A percentile compares a stretch with the other conserved stretches of the same genome.
phyloP scores from a whole-genome alignment of 108 stramenopile species.

The Discostella stelligeroides region DNA sequence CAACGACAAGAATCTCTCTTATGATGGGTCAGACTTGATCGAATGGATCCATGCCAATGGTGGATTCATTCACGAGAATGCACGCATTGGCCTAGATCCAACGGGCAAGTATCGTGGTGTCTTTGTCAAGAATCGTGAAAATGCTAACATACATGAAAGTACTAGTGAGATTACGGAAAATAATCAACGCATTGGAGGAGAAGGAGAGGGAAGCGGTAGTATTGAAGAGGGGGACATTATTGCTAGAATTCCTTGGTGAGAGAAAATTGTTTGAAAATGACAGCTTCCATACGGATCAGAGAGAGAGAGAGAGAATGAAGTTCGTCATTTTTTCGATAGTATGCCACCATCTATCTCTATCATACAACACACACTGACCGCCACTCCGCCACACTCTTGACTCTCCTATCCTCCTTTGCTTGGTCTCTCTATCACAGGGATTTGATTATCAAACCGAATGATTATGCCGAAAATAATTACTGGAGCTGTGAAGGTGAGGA shows the following conservation, averaged over 20 bases:
- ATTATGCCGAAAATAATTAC: slow-evolving; percentile 14
- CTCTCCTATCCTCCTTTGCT: too few species aligned
- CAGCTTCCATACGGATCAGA: too few species aligned
- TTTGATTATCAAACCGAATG: slow-evolving; percentile 44
- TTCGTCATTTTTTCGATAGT: background rate
- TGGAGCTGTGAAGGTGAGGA: slow-evolving; percentile 31
- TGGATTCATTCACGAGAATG: slow-evolving; percentile 44
- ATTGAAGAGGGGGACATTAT: slow-evolving; percentile 45
- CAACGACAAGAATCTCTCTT: slow-evolving; percentile 33
- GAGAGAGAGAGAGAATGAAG: background rate
- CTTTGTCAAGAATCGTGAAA: slow-evolving; percentile 32
- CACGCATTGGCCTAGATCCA: slow-evolving; percentile 45
- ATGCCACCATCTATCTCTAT: background rate
- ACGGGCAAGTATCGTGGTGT: slow-evolving; percentile 50
- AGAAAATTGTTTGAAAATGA: too few species aligned
- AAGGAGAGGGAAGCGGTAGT: slow-evolving; percentile 19
- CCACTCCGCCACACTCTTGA: too few species aligned
- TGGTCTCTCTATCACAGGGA: slow-evolving; percentile 28
- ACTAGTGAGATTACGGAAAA: too few species aligned
- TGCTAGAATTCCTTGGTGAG: slow-evolving; percentile 46
- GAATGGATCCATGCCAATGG: slow-evolving; percentile 48
- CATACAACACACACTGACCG: background rate
- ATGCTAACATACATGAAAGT: background rate
- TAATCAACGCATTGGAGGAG: background rate
- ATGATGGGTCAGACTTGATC: slow-evolving; percentile 41